Evolutionary conservation across 352 stramenopile genomes (phyloP).

Genomic region (Globisporangium megalacanthum): DNA sequence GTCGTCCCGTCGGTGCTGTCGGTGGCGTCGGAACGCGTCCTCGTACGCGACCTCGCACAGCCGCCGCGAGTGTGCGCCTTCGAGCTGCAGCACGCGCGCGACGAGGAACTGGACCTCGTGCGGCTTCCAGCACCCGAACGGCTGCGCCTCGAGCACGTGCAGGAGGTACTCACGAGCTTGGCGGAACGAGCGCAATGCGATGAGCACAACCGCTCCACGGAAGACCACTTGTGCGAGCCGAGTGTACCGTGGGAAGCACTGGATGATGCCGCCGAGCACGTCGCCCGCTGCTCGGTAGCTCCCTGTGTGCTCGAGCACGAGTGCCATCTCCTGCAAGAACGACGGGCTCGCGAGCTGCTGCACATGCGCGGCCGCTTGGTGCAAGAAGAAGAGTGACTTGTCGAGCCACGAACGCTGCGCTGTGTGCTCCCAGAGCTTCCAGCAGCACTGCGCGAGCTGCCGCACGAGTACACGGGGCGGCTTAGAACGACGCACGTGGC

Average conservation of each 20-base stretch:
- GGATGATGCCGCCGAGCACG: constrained; percentile 47
- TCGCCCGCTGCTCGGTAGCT: constrained; percentile 42
- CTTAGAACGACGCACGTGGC: constrained; percentile 8
- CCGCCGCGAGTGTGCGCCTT: constrained; percentile 28
- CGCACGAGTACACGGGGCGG: constrained; percentile 22
- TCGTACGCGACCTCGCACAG: constrained; percentile 63
- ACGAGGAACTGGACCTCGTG: constrained; percentile 58
- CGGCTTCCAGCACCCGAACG: constrained; percentile 37
- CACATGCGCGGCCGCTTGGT: constrained; percentile 37
- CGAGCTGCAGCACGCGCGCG: constrained; percentile 50
- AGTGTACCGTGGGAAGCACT: constrained; percentile 51
- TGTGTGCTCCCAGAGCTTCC: constrained; percentile 26
- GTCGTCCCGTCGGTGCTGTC: constrained; percentile 10
- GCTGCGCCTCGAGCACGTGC: constrained; percentile 43
- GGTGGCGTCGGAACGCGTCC: constrained; percentile 38
- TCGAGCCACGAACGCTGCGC: constrained; percentile 28
- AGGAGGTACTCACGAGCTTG: constrained; percentile 69
- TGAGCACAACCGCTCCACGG: constrained; percentile 53
- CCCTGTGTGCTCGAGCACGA: constrained; percentile 34
- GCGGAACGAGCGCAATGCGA: constrained; percentile 48
- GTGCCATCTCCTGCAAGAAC: constrained; percentile 59
- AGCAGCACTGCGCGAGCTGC: constrained; percentile 39
- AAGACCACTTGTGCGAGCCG: constrained; percentile 56
- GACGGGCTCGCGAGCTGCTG: constrained; percentile 38
- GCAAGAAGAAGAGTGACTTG: constrained; percentile 44